Base-by-base conservation (phyloP, 306 rosid species). In the Rosa multiflora region DNA sequence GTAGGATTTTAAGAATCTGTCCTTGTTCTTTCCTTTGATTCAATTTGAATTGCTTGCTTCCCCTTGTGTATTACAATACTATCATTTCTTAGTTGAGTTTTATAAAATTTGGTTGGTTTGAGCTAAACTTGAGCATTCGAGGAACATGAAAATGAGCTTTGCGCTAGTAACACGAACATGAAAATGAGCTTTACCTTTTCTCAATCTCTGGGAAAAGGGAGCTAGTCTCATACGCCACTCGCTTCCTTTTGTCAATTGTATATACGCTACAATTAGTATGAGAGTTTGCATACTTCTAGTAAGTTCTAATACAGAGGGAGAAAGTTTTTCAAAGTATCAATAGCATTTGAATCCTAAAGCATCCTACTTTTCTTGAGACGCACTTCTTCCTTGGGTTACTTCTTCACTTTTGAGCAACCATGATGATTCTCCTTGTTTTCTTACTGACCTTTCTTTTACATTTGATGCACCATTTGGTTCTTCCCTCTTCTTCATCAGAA, bases 1-100 rank as follows among this genome's bases (percentile, higher is more conserved):
- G 66, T 61, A 82, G 86, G 85, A 76, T 76, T 56, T 52, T 42
- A 5, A 74, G 56, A 76, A 61, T 37, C 68, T 78, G 75, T 62
- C 21, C 17, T 18, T 80, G 68, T 76, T 72, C 17, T 72, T 76
- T 73, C 44, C 44, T 46, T 72, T 58, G 44, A 80, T 80, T 80
- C 76, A 61, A 64, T 72, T 83, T 56, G 75, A 71, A 76, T 51
- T 15, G 12, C 37, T 52, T 70, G 52, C 52, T 63, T 75, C 43
- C 67, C 83, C 47, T 42, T 70, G 81, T 84, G 82, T 72, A 80
- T 37, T 72, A 44, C 69, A n/a, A 58, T 5, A 53, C 2, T 63
- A 61, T 47, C 51, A 58, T 47, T 76, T 70, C 43, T 42, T 23
- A 11, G 61, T 71, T 59, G 17, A 48, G 82, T 74, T 80, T 67